phyloP scores from a whole-genome alignment of 768 basidiomycete genomes.

The Pleurotus eryngii region DNA sequence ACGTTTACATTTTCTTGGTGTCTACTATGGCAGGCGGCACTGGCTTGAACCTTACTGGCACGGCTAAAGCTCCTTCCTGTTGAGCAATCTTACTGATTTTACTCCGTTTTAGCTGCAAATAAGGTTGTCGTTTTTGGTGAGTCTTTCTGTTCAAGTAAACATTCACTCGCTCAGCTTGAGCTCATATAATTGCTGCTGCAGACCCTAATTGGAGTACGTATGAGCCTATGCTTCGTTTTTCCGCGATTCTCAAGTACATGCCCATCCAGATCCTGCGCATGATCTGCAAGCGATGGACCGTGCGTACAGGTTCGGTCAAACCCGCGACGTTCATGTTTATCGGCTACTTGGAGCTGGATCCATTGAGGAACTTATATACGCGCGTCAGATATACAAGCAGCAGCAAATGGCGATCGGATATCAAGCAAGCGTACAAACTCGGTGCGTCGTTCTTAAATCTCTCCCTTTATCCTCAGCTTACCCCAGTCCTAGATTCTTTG shows the following conservation, averaged over 20 bases:
- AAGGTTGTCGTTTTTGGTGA: constrained; percentile 89
- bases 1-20: constrained; percentile 76
- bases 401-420: constrained; percentile 93
- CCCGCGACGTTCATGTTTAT: constrained; percentile 79
- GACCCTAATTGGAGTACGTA: constrained; percentile 94
- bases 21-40: constrained; percentile 80
- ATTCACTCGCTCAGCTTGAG: neutral
- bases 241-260: neutral
- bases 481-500: constrained; percentile 72
- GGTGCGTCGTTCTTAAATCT: constrained; percentile 35
- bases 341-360: constrained; percentile 84
- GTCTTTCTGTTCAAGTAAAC: constrained; percentile 16
- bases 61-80: neutral
- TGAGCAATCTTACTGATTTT: neutral
- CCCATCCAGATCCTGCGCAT: constrained; percentile 77
- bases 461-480: no score
- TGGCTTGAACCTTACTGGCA: constrained; percentile 78
- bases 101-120: constrained; percentile 60
- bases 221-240: neutral
- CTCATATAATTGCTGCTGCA: constrained; percentile 23
- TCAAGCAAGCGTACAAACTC: constrained; percentile 77
- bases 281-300: constrained; percentile 92
- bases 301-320: constrained; percentile 85
- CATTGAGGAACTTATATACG: constrained; percentile 85
- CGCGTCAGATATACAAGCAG: constrained; percentile 88